Evolutionary conservation across 257 asterid genomes (phyloP), one percentile per base, ranked within the genome.

Genomic region (Solanum ossicruentum): DNA sequence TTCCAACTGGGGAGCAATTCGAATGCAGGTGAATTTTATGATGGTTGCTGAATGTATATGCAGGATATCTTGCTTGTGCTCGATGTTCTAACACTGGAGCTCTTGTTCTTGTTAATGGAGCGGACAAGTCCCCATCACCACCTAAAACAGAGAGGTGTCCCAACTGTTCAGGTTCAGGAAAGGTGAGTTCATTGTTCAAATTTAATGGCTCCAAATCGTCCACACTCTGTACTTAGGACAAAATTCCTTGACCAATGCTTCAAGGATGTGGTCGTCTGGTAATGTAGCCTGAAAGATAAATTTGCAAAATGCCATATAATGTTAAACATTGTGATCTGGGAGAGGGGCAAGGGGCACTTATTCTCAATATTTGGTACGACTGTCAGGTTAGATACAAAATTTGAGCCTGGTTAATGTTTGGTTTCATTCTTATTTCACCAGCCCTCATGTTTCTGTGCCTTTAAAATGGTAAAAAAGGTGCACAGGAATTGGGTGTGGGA

Each of bases 31-130:
- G 58, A 57, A 84, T 84, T 85, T 86, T 51, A 77, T 84, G 84
- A 20, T 71, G 78, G 85, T 55, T 83, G 52, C 20, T 82, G 54
- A 78, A 78, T 78, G 28, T 9, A 43, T 47, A 57, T 86, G 83
- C 93, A 96, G 98, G 99, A 81, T 96, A 96, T 89, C 98, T 96
- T 51, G 98, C 99, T 17, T 96, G 99, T 85, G 99, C 99, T 84
- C 96, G 97, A 55, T 96, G 99, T 86, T 89, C 98, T 86, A 94
- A 88, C 88, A 89, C 95, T 16, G 99, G 98, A 39, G 91, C 97
- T 56, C 91, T 93, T 81, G 93, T 96, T 85, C 97, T 94, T 86
- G 89, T 89, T 78, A 90, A 87, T 61, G 86, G 91, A 1, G 93
- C 90, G 52, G 90, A 90, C 87, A 88, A 83, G 87, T 94, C 94